phyloP scores from a whole-genome alignment of 257 asterid genomes.

The Fraxinus americana region DNA sequence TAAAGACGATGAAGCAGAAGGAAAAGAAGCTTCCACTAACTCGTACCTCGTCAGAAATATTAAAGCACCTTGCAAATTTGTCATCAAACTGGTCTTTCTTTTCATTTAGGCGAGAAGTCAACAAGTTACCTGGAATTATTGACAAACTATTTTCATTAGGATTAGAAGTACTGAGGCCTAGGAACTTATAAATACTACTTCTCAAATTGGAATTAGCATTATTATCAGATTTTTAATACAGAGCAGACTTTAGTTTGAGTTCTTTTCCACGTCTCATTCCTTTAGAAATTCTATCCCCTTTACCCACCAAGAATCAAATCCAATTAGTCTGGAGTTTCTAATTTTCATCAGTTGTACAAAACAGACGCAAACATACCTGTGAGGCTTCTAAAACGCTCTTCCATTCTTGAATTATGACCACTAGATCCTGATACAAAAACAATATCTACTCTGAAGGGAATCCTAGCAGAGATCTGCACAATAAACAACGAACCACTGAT shows the following conservation, averaged over 20 bases:
- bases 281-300: neutral
- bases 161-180: neutral
- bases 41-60: slow-evolving; percentile 69
- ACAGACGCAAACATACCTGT: slow-evolving; percentile 45
- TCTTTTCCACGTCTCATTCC: neutral
- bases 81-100: slow-evolving; percentile 74
- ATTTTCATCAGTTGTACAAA: neutral
- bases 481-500: slow-evolving; percentile 23
- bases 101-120: slow-evolving; percentile 64
- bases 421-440: slow-evolving; percentile 70
- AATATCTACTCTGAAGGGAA: slow-evolving; percentile 76
- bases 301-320: neutral
- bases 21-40: slow-evolving; percentile 20
- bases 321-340: neutral
- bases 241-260: neutral
- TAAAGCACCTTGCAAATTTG: slow-evolving; percentile 64
- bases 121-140: slow-evolving; percentile 57
- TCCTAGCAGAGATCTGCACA: slow-evolving; percentile 81
- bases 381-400: slow-evolving; percentile 64
- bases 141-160: slow-evolving; percentile 17
- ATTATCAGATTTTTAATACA: neutral
- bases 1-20: slow-evolving; percentile 13
- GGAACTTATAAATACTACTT: neutral
- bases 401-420: slow-evolving; percentile 48
- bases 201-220: neutral